Conservation (phyloP, 208 protist genomes). For the Wallacemonas collosoma region DNA sequence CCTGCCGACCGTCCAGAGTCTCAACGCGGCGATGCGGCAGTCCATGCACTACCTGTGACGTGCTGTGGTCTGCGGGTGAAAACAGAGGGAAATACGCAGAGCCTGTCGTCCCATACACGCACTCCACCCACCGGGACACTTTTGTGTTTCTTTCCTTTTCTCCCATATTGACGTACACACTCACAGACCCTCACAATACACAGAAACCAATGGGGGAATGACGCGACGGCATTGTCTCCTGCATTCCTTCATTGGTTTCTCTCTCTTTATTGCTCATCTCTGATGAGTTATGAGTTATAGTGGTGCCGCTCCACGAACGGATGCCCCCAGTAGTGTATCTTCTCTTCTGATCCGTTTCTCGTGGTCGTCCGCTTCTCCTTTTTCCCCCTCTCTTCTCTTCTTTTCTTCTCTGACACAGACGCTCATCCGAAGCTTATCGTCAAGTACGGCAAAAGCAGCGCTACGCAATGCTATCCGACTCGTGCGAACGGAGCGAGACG, state of each 20-base stretch:
- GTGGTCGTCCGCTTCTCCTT: too few species aligned
- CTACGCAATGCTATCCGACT: neutral
- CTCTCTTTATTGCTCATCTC: conserved; percentile 12
- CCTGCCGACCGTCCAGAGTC: conserved; percentile 28
- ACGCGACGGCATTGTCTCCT: neutral
- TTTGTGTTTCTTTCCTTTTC: neutral
- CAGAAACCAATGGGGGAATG: too few species aligned
- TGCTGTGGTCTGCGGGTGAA: too few species aligned
- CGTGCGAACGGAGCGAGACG: too few species aligned
- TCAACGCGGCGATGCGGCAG: conserved; percentile 30
- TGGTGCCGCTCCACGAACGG: too few species aligned
- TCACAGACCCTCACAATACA: too few species aligned
- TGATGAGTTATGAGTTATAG: conserved; percentile 1
- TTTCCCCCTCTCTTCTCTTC: conserved; percentile 7
- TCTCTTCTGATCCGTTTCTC: too few species aligned
- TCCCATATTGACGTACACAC: neutral
- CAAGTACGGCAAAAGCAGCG: too few species aligned
- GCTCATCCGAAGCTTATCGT: neutral
- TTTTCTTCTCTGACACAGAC: neutral
- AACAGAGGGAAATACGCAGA: neutral
- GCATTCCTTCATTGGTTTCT: conserved; percentile 1
- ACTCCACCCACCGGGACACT: too few species aligned
- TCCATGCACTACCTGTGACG: conserved; percentile 67
- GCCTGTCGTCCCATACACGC: neutral
- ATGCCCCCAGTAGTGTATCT: too few species aligned